Percentiles rank a stretch among this genome's conserved stretches.
Evolutionary conservation across 1,284 basidiomycete genomes (phyloP).

Genomic region (Phylloporus gajari): DNA sequence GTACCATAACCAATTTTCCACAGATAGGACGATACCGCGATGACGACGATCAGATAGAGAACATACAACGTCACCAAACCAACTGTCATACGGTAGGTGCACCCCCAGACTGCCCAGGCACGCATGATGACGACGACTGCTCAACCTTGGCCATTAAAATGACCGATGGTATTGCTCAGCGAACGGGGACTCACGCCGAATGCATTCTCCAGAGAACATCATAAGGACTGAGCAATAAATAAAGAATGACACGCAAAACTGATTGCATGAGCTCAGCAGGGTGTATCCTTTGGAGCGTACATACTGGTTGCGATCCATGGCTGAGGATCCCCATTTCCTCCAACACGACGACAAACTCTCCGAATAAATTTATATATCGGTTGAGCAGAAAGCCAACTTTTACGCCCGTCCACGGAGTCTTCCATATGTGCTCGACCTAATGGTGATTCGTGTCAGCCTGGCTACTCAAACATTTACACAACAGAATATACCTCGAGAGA

Average conservation of each 20-base stretch:
- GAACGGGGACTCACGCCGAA: slow-evolving; percentile 21
- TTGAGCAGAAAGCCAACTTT: slow-evolving; percentile 19
- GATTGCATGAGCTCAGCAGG: background rate
- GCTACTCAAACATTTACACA: background rate
- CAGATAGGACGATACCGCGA: slow-evolving; percentile 10
- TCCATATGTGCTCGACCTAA: slow-evolving; percentile 25
- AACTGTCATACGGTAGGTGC: slow-evolving; percentile 8
- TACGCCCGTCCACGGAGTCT: slow-evolving; percentile 15
- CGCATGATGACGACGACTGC: slow-evolving; percentile 27
- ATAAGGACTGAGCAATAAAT: slow-evolving; percentile 13
- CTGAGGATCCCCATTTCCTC: slow-evolving; percentile 9
- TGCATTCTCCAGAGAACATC: slow-evolving; percentile 21
- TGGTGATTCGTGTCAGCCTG: background rate
- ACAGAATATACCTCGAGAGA: slow-evolving; percentile 15
- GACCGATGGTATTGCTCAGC: background rate
- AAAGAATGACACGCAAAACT: slow-evolving; percentile 22
- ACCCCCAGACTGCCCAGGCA: slow-evolving; percentile 28
- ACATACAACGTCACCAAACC: slow-evolving; percentile 14
- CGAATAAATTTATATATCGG: slow-evolving; percentile 12
- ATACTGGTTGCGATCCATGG: slow-evolving; percentile 15
- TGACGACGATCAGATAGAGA: slow-evolving; percentile 10
- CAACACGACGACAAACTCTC: slow-evolving; percentile 1
- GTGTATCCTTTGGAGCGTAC: background rate
- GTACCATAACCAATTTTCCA: slow-evolving; percentile 11
- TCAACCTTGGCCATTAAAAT: slow-evolving; percentile 9